phyloP scores from a whole-genome alignment of 345 rosid genomes.

The Gossypium raimondii region DNA sequence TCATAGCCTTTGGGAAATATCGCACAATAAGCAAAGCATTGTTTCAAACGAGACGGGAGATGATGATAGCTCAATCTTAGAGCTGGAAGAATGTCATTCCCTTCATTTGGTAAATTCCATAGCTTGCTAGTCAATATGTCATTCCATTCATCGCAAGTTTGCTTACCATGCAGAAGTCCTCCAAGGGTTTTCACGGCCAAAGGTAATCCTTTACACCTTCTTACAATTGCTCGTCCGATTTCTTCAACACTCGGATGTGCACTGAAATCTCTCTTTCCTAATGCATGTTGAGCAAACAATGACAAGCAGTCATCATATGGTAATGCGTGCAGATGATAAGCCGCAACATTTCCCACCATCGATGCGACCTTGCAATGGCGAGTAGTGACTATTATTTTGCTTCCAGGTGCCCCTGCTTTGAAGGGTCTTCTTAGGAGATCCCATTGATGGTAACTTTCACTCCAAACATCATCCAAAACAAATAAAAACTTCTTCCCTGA shows the following conservation, averaged over 20 bases:
- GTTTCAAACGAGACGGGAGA: conserved; percentile 20
- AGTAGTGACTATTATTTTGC: conserved; percentile 47
- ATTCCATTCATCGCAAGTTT: neutral
- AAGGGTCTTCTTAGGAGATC: conserved; percentile 24
- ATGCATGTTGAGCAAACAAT: conserved; percentile 9
- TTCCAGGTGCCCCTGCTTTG: conserved; percentile 25
- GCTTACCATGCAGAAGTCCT: conserved; percentile 8
- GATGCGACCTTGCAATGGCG: conserved; percentile 28
- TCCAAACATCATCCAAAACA: conserved; percentile 25
- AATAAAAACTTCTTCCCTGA: conserved; percentile 31
- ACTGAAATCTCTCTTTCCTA: neutral
- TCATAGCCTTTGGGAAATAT: conserved; percentile 18
- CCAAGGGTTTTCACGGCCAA: conserved; percentile 11
- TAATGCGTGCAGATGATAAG: conserved; percentile 21
- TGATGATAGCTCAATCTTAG: conserved; percentile 23
- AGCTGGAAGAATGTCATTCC: neutral
- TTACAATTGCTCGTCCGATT: neutral
- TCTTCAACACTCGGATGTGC: neutral
- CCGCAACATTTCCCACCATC: conserved; percentile 15
- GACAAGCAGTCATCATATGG: conserved; percentile 36
- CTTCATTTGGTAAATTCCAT: neutral
- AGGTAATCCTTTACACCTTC: conserved; percentile 1
- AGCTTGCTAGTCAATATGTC: conserved; percentile 7
- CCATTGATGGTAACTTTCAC: conserved; percentile 32
- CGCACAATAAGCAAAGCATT: conserved; percentile 19